Conservation (phyloP, 495 filamentous ascomycete species). For the Penicillium ucsense region DNA sequence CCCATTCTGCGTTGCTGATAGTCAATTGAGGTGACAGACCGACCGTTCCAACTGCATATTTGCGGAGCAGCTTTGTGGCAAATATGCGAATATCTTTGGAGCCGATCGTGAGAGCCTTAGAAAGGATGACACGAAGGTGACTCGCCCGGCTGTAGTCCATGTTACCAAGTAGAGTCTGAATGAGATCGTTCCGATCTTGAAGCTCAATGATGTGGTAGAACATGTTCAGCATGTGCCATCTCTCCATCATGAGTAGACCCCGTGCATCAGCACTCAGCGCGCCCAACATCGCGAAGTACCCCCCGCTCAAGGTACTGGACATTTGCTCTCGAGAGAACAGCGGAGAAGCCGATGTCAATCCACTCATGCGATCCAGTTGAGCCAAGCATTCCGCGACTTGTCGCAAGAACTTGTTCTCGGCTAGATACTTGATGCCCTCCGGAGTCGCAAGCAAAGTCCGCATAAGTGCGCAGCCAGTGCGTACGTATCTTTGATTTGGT, state of each 20-base stretch:
- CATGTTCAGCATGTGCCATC: constrained; percentile 98
- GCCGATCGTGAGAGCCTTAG: constrained; percentile 84
- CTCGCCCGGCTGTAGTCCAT: constrained; percentile 86
- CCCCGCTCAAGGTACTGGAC: constrained; percentile 71
- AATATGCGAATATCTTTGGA: constrained; percentile 86
- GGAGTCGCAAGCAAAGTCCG: constrained; percentile 71
- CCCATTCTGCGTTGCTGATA: constrained; percentile 68
- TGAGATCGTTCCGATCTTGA: constrained; percentile 78
- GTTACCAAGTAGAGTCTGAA: constrained; percentile 74
- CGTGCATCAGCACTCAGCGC: constrained; percentile 69
- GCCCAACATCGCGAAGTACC: constrained; percentile 90
- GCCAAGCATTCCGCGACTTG: constrained; percentile 94
- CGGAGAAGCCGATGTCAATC: constrained; percentile 75
- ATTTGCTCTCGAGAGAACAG: constrained; percentile 81
- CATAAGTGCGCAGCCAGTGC: constrained; percentile 78
- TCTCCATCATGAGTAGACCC: constrained; percentile 82
- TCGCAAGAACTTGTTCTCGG: constrained; percentile 82
- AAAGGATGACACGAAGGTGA: constrained; percentile 83
- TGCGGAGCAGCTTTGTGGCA: constrained; percentile 71
- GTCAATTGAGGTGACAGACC: constrained; percentile 19
- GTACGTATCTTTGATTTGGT: constrained; percentile 87
- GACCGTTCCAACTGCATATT: constrained; percentile 53
- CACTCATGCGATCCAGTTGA: constrained; percentile 86
- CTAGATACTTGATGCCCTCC: constrained; percentile 76
- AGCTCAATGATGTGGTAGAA: constrained; percentile 96